Percentiles rank a stretch among this genome's conserved stretches.
phyloP scores from a whole-genome alignment of 1,139 yeast species.

The Barnettozyma hawaiiensis region DNA sequence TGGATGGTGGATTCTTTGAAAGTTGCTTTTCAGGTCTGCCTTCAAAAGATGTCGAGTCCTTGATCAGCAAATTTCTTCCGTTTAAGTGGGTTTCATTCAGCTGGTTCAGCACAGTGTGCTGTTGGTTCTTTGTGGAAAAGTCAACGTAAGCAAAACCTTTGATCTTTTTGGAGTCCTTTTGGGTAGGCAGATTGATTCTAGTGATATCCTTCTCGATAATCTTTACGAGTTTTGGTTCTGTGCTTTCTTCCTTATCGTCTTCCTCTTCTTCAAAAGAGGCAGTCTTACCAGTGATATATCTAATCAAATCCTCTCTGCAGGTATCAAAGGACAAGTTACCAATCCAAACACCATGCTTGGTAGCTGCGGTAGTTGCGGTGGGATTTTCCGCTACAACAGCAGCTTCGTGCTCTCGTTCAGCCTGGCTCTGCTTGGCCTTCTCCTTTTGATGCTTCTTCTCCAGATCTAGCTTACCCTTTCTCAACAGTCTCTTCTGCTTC shows the following conservation, averaged over 20 bases:
- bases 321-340: slow-evolving; percentile 91
- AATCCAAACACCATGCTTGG: slow-evolving; percentile 75
- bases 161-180: slow-evolving; percentile 42
- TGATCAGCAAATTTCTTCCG: slow-evolving; percentile 82
- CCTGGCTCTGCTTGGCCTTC: slow-evolving; percentile 33
- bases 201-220: slow-evolving; percentile 46
- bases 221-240: slow-evolving; percentile 30
- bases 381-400: slow-evolving; percentile 13
- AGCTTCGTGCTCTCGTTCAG: slow-evolving; percentile 14
- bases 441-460: slow-evolving; percentile 50
- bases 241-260: slow-evolving; percentile 25
- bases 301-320: slow-evolving; percentile 61
- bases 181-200: slow-evolving; percentile 63
- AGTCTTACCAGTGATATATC: slow-evolving; percentile 61
- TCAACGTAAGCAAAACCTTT: slow-evolving; percentile 94
- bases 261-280: slow-evolving; percentile 34
- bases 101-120: slow-evolving; percentile 50
- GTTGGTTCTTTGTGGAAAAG: slow-evolving; percentile 58
- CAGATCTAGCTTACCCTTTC: slow-evolving; percentile 61
- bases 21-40: slow-evolving; percentile 70
- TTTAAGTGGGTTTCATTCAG: slow-evolving; percentile 69
- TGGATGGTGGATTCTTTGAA: slow-evolving; percentile 78
- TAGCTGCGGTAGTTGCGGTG: slow-evolving; percentile 14
- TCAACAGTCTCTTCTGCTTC: slow-evolving; percentile 82
- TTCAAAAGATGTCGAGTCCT: slow-evolving; percentile 73